Base-by-base conservation (phyloP, 176 grass and related monocot genomes). In the Carex littledalei region DNA sequence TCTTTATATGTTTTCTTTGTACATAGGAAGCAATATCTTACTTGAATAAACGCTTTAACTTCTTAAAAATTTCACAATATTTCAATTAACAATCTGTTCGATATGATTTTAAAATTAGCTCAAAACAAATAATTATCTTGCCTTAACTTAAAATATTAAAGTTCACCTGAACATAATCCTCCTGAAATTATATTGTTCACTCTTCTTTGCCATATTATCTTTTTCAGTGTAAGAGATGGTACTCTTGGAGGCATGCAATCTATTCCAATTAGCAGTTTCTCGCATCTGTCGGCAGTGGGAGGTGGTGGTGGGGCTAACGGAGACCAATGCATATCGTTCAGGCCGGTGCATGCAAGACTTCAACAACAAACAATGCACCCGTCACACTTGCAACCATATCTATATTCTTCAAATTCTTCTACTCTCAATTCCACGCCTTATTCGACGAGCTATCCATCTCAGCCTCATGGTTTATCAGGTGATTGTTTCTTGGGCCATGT, bases 401-500 rank as follows among this genome's bases (percentile, higher is more conserved):
- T 92, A 26, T 99, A 91, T 77, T 61, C 91, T 55, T 26, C 88
- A 69, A 59, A 76, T 66, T 68, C 93, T 3, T 82, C 93, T 65
- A 83, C 88, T 4, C 43, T 89, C 49, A 89, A 92, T 53, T 87
- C 90, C 2, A 88, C 86, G 60, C 84, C 67, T 75, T 91, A 92
- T 52, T 87, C 92, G 16, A 86, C 90, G 29, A 87, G 87, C 64
- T 91, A 89, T 85, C 84, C 90, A 4, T 83, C 81, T 45, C 55
- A 81, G 15, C 83, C 89, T 3, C 85, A 90, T 63, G 78, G 88
- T 15, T 31, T 90, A 0, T 79, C 89, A 4, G 80, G 87, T 26
- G 91, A 92, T 72, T 96, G 90, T 56, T 92, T 96, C 56, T 86
- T 96, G 80, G 97, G 97, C 21, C 97, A 96, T 73, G 93, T 89